Conservation (phyloP, 257 asterid genomes). For the Mitragyna speciosa region DNA sequence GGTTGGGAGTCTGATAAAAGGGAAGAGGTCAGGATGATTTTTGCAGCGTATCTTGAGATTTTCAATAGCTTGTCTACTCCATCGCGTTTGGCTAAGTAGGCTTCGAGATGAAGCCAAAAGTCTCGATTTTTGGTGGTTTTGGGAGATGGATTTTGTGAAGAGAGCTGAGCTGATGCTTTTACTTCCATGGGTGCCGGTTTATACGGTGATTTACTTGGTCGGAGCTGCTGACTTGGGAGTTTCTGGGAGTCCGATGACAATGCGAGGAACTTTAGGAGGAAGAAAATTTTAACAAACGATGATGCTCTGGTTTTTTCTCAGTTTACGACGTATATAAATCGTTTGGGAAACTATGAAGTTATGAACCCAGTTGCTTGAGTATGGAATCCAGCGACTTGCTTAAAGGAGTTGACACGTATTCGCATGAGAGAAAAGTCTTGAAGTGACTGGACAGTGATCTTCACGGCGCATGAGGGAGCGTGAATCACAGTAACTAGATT, state of each 20-base stretch:
- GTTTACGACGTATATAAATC: not conserved
- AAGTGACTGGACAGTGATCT: not conserved
- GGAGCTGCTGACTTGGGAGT: not conserved
- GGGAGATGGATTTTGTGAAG: conserved; percentile 15
- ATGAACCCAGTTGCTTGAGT: not conserved
- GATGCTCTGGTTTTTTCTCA: not conserved
- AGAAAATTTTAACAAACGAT: too few species aligned
- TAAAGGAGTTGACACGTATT: not conserved
- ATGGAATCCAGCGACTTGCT: not conserved
- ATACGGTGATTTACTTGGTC: not conserved
- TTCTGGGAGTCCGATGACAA: not conserved
- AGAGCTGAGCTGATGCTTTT: not conserved
- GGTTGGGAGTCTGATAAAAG: conserved; percentile 29
- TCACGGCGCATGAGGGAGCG: not conserved
- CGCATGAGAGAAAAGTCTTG: not conserved
- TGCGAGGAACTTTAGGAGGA: not conserved
- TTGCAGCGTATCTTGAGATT: conserved; percentile 86
- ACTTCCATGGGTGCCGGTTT: conserved; percentile 17
- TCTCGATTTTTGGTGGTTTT: conserved; percentile 32
- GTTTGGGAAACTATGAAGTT: not conserved
- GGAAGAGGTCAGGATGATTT: conserved; percentile 69
- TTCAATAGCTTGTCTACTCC: conserved; percentile 88
- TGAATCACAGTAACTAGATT: not conserved
- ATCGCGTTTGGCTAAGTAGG: conserved; percentile 79
- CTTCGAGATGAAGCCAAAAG: conserved; percentile 71